Evolutionary conservation across 352 stramenopile genomes (phyloP), one percentile per base, ranked within the genome.

Genomic region (Pythium phragmitis): DNA sequence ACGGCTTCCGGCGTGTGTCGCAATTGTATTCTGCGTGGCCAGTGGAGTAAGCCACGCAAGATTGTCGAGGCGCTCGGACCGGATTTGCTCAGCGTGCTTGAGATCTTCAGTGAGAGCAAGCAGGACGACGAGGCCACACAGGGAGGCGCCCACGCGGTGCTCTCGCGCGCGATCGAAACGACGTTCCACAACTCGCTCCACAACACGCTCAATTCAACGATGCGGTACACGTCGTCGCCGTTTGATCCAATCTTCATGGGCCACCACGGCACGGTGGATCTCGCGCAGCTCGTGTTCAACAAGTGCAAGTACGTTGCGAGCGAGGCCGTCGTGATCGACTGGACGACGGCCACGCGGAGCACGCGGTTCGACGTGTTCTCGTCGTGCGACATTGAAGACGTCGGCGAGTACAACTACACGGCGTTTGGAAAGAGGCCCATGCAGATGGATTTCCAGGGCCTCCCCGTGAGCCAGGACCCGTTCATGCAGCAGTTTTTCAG

Each of bases 131-230:
- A 16, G 1, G 23, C 21, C 19, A 39, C 34, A 39, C 34, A 39
- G 34, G 50, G 60, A 55, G 60, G 52, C 2, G 51, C 33, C 0
- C 57, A 70, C 36, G 57, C 34, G 13, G 28, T 63, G n/a, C 42
- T 67, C 7, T 67, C 51, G 0, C 36, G 63, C 45, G 12, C 42
- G 21, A 58, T 67, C 21, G 64, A 70, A 57, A 55, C 12, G 13
- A 67, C 51, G 4, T 67, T 70, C 37, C 64, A 70, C 58, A 70
- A 70, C 48, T 53, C 50, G 13, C 52, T 74, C 36, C 67, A 74
- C 63, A 70, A 62, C 34, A 65, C 51, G 14, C 55, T 74, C 49
- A 62, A 69, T 21, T 56, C 59, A 13, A 67, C 45, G 2, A 74
- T 74, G 61, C 42, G 53, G 13, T 59, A 57, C 51, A 63, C 52